Evolutionary conservation across 805 yeast species (phyloP), one percentile per base, ranked within the genome.

Genomic region (Wickerhamomyces mucosus): DNA sequence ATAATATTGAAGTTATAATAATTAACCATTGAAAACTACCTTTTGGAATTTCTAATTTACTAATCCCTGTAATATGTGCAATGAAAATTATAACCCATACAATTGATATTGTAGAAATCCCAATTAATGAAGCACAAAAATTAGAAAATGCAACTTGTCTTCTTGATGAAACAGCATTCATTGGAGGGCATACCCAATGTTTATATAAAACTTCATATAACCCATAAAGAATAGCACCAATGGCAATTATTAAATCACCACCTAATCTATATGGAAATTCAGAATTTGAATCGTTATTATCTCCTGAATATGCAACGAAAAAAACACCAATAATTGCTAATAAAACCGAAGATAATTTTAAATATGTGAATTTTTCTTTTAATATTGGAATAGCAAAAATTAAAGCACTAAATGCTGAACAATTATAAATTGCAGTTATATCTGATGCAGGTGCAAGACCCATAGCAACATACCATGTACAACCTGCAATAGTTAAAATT

Each of bases 361-460:
- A 46, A 62, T 72, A 63, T 4, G 77, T 69, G 45, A 83, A 72
- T 29, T 55, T 59, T 46, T 85, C 95, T 21, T 70, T 59, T 31
- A 85, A 60, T 15, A 85, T 54, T 1, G 86, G 82, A 18, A 85
- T 75, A 4, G 94, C 84, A 55, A 85, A 84, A 12, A 82, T 70
- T 48, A 85, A 78, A 0, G 95, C 95, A 4, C 88, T 78, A 52
- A 85, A 85, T 0, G 95, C 94, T 12, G 89, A 78, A 51, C 92
- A 83, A 58, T 85, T 84, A 58, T 84, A 85, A 38, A 84, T 84
- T 4, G 95, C 95, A 3, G 95, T 85, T 22, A 85, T 79, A 46
- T 85, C 95, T 4, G 84, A 67, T 0, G 94, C 84, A 18, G 86
- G 79, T 1, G 94, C 76, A 48, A 81, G 56, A 19, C 75, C 65